A percentile compares a stretch with the other conserved stretches of the same genome.
phyloP scores from a whole-genome alignment of 345 rosid genomes.

The Mangifera indica region DNA sequence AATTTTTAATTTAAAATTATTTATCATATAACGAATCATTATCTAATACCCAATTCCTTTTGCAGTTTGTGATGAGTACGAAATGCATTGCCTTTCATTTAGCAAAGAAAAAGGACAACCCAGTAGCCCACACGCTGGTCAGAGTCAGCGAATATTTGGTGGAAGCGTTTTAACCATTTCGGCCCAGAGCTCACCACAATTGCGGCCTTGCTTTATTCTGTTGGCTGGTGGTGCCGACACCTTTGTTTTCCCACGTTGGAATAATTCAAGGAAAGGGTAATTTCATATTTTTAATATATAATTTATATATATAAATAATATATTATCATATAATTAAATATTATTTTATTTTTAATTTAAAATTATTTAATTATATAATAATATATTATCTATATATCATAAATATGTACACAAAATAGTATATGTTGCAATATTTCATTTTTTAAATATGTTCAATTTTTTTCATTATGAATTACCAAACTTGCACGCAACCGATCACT shows the following conservation, averaged over 20 bases:
- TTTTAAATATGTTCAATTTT: not conserved
- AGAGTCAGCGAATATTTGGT: not conserved
- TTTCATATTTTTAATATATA: too few species aligned
- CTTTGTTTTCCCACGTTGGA: not conserved
- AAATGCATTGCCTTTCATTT: not conserved
- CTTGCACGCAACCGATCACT: conserved; percentile 17
- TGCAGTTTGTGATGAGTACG: not conserved
- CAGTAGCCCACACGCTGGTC: not conserved
- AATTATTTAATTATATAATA: too few species aligned
- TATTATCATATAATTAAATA: too few species aligned
- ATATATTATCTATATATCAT: too few species aligned
- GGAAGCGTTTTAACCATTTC: not conserved
- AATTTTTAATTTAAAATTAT: too few species aligned
- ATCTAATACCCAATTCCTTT: too few species aligned
- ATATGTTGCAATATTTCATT: not conserved
- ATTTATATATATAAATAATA: too few species aligned
- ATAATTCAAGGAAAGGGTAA: too few species aligned
- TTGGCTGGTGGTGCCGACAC: conserved; percentile 3
- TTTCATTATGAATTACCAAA: conserved; percentile 6
- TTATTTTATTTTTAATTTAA: too few species aligned
- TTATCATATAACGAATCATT: too few species aligned
- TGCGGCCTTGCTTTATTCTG: not conserved
- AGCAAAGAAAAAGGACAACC: not conserved
- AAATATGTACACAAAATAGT: too few species aligned
- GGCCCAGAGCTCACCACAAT: not conserved